Evolutionary conservation across 2,329 filamentous ascomycete species (phyloP).

Genomic region (Chlorencoelia australis): DNA sequence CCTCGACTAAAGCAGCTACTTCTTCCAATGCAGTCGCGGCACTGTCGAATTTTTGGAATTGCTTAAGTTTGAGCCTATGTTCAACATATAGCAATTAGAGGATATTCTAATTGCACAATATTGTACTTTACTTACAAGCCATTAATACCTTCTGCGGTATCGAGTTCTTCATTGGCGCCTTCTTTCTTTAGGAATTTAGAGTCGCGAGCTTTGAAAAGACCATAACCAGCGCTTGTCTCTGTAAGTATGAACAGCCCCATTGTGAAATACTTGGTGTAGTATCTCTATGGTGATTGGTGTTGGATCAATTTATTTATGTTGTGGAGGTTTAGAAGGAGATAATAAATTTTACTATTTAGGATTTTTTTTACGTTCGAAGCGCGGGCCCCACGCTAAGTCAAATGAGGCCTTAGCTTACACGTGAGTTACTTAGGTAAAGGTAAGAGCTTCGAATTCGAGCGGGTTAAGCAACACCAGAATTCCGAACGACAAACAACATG

Average conservation of each 20-base stretch:
- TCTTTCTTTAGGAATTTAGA: conserved; percentile 94
- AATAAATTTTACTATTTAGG: too few relatives aligned
- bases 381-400: too few relatives aligned
- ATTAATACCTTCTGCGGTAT: conserved; percentile 74
- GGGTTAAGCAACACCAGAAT: too few relatives aligned
- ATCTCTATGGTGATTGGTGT: conserved; percentile 7
- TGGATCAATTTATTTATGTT: conserved; percentile 3
- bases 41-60: conserved; percentile 95
- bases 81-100: too few relatives aligned
- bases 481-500: conserved; percentile 46
- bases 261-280: conserved; percentile 26
- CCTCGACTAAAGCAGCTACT: conserved; percentile 78
- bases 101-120: too few relatives aligned
- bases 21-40: conserved; percentile 85
- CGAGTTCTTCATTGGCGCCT: conserved; percentile 63
- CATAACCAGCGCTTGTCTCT: conserved; percentile 82
- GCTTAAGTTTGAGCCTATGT: conserved; percentile 79
- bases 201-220: conserved; percentile 95
- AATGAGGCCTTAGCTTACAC: too few relatives aligned
- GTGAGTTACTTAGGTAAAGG: too few relatives aligned
- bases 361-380: too few relatives aligned
- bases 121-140: conserved; percentile 66
- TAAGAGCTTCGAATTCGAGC: too few relatives aligned
- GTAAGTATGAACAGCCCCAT: conserved; percentile 91
- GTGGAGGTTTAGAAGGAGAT: too few relatives aligned